These are phyloP conservation scores for Talaromyces sp. DNA, from an alignment of 2,329 filamentous ascomycete species.

Conservation along the genomic window DNA sequence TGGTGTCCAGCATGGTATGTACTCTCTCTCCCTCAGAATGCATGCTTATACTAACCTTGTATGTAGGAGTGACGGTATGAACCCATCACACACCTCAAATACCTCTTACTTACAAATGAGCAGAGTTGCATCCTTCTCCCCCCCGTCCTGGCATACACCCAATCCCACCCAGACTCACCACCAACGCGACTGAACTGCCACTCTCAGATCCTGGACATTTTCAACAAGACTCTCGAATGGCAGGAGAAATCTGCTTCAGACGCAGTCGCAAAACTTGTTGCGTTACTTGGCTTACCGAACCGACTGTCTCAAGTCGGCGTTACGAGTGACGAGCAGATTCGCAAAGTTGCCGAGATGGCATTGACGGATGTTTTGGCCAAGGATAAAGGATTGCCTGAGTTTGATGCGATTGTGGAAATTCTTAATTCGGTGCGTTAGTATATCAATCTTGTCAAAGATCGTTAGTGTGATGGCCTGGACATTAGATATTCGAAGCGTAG, in stretches of 20 bases:
- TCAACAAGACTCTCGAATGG: constrained; percentile 10
- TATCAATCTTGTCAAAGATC: no score
- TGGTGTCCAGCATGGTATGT: constrained; percentile 6
- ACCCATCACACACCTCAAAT: background rate
- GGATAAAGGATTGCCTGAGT: constrained; percentile 11
- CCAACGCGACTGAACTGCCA: background rate
- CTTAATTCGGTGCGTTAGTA: constrained; percentile 28
- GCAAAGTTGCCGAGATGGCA: constrained; percentile 4
- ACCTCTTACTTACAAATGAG: background rate
- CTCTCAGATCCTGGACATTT: background rate
- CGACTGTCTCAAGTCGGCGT: constrained; percentile 9
- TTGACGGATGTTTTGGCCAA: constrained; percentile 20
- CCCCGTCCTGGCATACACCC: constrained; percentile 1
- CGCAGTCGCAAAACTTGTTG: constrained; percentile 22
- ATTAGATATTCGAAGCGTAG: no score
- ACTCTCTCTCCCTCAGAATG: background rate
- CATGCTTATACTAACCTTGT: background rate
- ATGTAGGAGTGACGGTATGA: background rate
- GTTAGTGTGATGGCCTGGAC: no score
- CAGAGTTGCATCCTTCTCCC: constrained; percentile 7
- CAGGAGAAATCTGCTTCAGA: constrained; percentile 30
- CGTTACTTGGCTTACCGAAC: constrained; percentile 18
- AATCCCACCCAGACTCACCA: background rate
- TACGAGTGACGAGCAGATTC: constrained; percentile 6
- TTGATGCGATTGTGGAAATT: constrained; percentile 25